Base-by-base conservation (phyloP, 179 eudicot genomes). In the Patellifolia procumbens region DNA sequence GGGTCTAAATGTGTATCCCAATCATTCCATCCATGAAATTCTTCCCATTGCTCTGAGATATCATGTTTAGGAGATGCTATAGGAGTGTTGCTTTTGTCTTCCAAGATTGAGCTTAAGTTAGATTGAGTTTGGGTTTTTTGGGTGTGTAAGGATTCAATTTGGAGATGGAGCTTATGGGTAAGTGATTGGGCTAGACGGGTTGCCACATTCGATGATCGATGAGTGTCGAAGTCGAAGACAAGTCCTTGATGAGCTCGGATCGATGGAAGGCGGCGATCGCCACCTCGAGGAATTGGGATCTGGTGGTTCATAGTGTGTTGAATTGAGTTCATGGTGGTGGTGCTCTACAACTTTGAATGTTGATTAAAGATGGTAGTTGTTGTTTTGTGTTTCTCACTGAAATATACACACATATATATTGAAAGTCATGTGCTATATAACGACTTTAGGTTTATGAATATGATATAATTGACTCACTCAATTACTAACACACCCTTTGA, bases 1-100 rank as follows among this genome's bases (percentile, higher is more conserved):
- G 94, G 97, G 64, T 91, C 81, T 7, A 90, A 84, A 13, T 91
- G 82, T 3, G 65, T 48, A 0, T 84, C 82, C 97, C 93, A 91
- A 39, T 83, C 85, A 16, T 69, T 4, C 3, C 43, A 55, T 7
- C 97, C 97, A 16, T 90, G 94, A 71, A 90, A 58, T 52, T 91
- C 85, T 0, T 79, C 82, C 97, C 94, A 90, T 11, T 68, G 85
- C 0, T 49, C 49, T 0, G 92, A 85, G 1, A 91, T 84, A 13
- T 87, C 68, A 58, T 91, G 91, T 78, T 90, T 90, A 0, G 97
- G 90, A 2, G 91, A 90, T 62, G 76, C 75, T 0, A 87, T 73
- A 2, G 95, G 92, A 6, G 68, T 74, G 64, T 87, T 63, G 15
- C 83, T 84, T 66, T 74, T 87, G 2, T 83, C 86, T 46, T 89